These are phyloP conservation scores for Rickenella mellea DNA, from an alignment of 768 basidiomycete species.

Conservation along the genomic window DNA sequence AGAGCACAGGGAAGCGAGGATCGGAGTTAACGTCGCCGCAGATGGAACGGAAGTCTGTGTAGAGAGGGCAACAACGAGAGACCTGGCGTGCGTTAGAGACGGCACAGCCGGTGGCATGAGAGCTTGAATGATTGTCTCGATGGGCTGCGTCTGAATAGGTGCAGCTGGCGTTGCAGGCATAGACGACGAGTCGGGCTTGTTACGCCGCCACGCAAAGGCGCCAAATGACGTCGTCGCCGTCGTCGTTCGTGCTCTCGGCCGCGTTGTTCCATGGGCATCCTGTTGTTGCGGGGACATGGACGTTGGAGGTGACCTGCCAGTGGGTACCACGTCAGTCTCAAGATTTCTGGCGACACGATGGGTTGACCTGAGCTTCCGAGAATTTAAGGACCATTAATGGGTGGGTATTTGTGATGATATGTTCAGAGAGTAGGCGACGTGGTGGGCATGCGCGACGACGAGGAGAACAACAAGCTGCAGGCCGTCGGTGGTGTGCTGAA, in stretches of 20 bases:
- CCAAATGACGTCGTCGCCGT: not conserved
- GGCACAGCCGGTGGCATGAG: conserved; percentile 51
- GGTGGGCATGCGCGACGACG: no score
- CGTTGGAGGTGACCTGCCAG: not conserved
- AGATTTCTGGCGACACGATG: no score
- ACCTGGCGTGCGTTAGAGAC: conserved; percentile 52
- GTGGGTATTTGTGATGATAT: no score
- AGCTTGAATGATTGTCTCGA: conserved; percentile 38
- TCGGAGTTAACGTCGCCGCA: conserved; percentile 42
- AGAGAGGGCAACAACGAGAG: conserved; percentile 42
- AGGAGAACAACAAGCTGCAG: no score
- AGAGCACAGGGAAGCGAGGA: conserved; percentile 52
- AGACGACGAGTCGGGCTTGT: not conserved
- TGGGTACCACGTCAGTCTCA: no score
- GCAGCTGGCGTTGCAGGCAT: not conserved
- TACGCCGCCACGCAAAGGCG: not conserved
- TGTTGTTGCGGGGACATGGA: not conserved
- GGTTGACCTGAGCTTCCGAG: no score
- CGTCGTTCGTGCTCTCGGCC: not conserved
- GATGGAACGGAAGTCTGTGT: conserved; percentile 48
- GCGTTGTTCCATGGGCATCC: conserved; percentile 3
- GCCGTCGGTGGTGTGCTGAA: no score
- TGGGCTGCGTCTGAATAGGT: conserved; percentile 9
- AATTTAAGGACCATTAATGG: no score
- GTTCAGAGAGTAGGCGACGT: no score